Percentiles rank a stretch among this genome's conserved stretches.
These are phyloP conservation scores for Limnanthes douglasii DNA, from an alignment of 345 rosid genomes.

Conservation along the genomic window DNA sequence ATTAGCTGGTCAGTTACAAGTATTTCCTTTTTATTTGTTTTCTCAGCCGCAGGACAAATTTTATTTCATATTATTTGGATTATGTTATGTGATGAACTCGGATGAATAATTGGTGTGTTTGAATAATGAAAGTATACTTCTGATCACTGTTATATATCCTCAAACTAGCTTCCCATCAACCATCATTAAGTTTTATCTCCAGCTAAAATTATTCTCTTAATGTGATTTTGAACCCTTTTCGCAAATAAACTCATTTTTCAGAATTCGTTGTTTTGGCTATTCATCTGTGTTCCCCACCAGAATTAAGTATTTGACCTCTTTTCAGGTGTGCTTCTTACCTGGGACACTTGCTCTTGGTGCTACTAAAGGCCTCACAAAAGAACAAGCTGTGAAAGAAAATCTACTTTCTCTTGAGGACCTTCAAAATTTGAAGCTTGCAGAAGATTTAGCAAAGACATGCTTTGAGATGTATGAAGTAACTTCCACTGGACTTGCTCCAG, in stretches of 20 bases:
- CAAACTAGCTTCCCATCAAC: too few relatives aligned
- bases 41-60: neutral
- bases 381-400: slow-evolving; percentile 63
- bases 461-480: slow-evolving; percentile 92
- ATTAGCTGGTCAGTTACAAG: too few relatives aligned
- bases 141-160: too few relatives aligned
- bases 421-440: slow-evolving; percentile 91
- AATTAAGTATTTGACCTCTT: too few relatives aligned
- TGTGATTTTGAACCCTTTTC: too few relatives aligned
- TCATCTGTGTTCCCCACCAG: too few relatives aligned
- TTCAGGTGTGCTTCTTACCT: slow-evolving; percentile 89
- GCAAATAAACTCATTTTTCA: too few relatives aligned
- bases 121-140: neutral
- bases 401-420: slow-evolving; percentile 75
- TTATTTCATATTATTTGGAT: neutral
- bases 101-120: neutral
- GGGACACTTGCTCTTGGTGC: slow-evolving; percentile 97
- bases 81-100: neutral
- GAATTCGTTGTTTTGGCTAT: too few relatives aligned
- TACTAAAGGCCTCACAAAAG: slow-evolving; percentile 76
- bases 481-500: slow-evolving; percentile 95
- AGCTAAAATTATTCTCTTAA: too few relatives aligned
- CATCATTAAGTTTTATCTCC: too few relatives aligned
- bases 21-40: too few relatives aligned
- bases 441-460: slow-evolving; percentile 82